Evolutionary conservation across 768 basidiomycete species (phyloP), one percentile per base, ranked within the genome.

Genomic region (Lactifluus subvellereus): DNA sequence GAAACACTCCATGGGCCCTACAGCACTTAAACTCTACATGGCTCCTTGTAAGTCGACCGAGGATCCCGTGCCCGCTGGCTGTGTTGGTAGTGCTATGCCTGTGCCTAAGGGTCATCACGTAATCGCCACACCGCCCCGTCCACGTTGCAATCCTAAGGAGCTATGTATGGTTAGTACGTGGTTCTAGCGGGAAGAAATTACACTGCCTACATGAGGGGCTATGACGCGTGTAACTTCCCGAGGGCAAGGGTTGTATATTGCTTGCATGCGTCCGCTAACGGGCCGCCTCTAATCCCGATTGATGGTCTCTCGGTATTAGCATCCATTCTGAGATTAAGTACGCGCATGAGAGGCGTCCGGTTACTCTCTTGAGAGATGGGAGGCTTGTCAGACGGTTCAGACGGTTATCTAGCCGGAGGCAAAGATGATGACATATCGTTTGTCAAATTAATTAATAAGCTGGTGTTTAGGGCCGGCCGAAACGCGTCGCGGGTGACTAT

Each of bases 391-490:
- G 22, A 22, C 22, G 22, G 22, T 22, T 27, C 27, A 27, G 27
- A 27, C 27, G 1, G 27, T 27, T 27, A 27, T 27, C 27, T 27
- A 27, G 27, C 27, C 27, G 27, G 27, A 27, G 27, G 27, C 27
- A 27, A 27, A 27, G 27, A 27, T 27, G 27, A 27, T 27, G 27
- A 3, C 27, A 27, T 27, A 27, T 27, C 27, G 27, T 27, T 27
- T 27, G 2, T 27, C 27, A 27, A 27, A 27, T 27, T 27, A 2
- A 27, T 27, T 27, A 27, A 27, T 27, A 10, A 9, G 43, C 4
- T 9, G 6, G 6, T 27, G 50, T 67, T 67, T 67, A 67, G 66
- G 66, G 66, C 59, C 35, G 66, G 63, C 30, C 35, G 22, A 48
- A 37, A 65, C 66, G 66, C 66, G 66, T 58, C 30, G 20, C 3